Conservation (phyloP, 108 stramenopile species). For the Mayamaea pseudoterrestris region DNA sequence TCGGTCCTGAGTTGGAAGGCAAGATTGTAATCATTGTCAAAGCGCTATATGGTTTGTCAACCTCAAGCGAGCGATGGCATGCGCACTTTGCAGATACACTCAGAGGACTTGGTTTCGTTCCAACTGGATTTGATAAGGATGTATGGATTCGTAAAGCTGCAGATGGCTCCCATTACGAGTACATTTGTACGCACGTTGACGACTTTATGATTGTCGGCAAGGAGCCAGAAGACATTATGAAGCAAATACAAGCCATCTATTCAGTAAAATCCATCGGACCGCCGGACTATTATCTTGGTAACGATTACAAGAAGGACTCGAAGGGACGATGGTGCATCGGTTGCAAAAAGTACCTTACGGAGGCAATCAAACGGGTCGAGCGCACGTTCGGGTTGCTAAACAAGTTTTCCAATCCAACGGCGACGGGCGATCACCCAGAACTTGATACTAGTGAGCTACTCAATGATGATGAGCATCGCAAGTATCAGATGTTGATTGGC, state of each 20-base stretch:
- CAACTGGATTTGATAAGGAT: slow-evolving; percentile 18
- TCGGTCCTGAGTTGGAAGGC: slow-evolving; percentile 6
- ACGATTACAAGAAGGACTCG: no score
- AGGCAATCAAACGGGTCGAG: not conserved
- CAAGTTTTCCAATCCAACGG: slow-evolving; percentile 6
- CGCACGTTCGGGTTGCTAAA: not conserved
- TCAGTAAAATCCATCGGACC: not conserved
- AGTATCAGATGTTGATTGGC: slow-evolving; percentile 24
- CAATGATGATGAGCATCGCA: slow-evolving; percentile 4
- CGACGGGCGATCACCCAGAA: slow-evolving; percentile 17
- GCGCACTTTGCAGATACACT: not conserved
- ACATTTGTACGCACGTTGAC: slow-evolving; percentile 21
- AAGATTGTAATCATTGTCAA: slow-evolving; percentile 1
- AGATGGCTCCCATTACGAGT: slow-evolving; percentile 16
- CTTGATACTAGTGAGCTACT: slow-evolving; percentile 14
- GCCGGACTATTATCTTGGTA: not conserved
- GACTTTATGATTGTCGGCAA: slow-evolving; percentile 6
- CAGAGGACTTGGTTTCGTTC: slow-evolving; percentile 3
- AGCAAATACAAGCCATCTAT: not conserved
- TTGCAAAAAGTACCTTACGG: no score
- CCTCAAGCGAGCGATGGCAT: not conserved
- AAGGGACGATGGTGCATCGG: no score
- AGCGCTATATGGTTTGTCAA: slow-evolving; percentile 14
- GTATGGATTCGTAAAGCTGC: slow-evolving; percentile 19
- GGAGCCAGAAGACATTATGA: not conserved